phyloP scores from a whole-genome alignment of 257 asterid genomes.

The Solanum infundibuliforme region DNA sequence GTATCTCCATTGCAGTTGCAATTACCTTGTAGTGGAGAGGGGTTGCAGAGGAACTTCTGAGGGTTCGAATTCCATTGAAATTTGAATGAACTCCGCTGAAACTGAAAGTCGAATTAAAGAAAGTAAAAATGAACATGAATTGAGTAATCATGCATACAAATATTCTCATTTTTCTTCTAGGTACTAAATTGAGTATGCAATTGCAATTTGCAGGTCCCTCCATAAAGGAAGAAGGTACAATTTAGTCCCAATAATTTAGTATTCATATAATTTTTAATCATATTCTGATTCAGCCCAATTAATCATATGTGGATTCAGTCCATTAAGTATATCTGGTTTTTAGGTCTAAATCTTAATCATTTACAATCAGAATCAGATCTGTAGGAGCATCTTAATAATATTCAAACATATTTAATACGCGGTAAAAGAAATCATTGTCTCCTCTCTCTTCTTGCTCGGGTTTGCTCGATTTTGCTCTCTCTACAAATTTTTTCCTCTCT shows the following conservation, averaged over 20 bases:
- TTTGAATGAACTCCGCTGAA: neutral
- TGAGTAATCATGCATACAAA: neutral
- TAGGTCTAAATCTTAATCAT: no score
- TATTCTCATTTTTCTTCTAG: neutral
- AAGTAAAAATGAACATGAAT: neutral
- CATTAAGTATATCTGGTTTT: no score
- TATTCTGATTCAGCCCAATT: no score
- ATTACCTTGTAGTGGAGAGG: neutral
- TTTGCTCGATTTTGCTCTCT: no score
- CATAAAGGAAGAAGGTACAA: neutral
- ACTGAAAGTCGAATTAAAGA: neutral
- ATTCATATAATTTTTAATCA: no score
- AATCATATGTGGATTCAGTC: no score
- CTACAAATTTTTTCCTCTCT: no score
- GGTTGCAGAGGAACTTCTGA: neutral
- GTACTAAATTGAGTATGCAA: neutral
- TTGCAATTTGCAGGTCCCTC: neutral
- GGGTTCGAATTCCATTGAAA: neutral
- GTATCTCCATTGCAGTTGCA: neutral
- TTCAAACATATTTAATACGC: no score
- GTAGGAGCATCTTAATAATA: no score
- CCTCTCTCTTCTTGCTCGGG: no score
- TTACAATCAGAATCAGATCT: no score
- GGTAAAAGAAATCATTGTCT: no score
- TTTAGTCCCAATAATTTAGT: neutral